A percentile compares a stretch with the other conserved stretches of the same genome.
Conservation (phyloP, 805 yeast species). For the Torulaspora indica region DNA sequence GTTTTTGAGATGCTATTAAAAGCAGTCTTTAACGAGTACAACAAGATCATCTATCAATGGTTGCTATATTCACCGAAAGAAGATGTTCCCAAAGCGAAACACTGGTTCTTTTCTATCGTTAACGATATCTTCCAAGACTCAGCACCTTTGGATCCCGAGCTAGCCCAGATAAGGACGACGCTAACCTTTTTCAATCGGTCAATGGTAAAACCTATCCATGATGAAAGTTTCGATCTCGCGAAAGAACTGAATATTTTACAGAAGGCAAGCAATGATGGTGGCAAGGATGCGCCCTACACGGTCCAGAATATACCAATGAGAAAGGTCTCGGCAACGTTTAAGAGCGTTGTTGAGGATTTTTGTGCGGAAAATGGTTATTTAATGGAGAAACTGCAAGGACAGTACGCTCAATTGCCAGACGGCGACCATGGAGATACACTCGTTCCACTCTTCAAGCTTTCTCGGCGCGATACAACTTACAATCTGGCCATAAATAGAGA, state of each 20-base stretch:
- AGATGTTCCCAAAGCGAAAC: slow-evolving; percentile 12
- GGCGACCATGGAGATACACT: slow-evolving; percentile 26
- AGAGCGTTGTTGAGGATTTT: slow-evolving; percentile 58
- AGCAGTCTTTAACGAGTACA: slow-evolving; percentile 23
- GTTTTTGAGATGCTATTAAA: slow-evolving; percentile 11
- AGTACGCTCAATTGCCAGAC: slow-evolving; percentile 23
- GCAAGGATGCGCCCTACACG: slow-evolving; percentile 11
- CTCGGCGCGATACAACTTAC: slow-evolving; percentile 1
- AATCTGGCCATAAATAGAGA: slow-evolving; percentile 54
- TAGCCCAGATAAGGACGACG: slow-evolving; percentile 12
- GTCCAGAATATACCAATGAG: slow-evolving; percentile 39
- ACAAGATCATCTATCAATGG: slow-evolving; percentile 28
- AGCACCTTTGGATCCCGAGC: slow-evolving; percentile 14
- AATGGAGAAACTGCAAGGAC: slow-evolving; percentile 17
- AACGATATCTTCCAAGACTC: slow-evolving; percentile 13
- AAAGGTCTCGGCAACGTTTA: slow-evolving; percentile 47
- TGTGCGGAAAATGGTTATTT: slow-evolving; percentile 50
- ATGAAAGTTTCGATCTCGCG: slow-evolving; percentile 19
- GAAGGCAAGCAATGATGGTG: neutral
- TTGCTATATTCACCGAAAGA: slow-evolving; percentile 14
- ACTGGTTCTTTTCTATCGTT: slow-evolving; percentile 27
- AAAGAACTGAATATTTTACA: slow-evolving; percentile 6
- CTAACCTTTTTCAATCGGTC: slow-evolving; percentile 12
- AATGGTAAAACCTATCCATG: slow-evolving; percentile 17
- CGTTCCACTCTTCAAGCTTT: slow-evolving; percentile 26